Base-by-base conservation (phyloP, 1,284 basidiomycete species). In the Marasmius tenuissimus region DNA sequence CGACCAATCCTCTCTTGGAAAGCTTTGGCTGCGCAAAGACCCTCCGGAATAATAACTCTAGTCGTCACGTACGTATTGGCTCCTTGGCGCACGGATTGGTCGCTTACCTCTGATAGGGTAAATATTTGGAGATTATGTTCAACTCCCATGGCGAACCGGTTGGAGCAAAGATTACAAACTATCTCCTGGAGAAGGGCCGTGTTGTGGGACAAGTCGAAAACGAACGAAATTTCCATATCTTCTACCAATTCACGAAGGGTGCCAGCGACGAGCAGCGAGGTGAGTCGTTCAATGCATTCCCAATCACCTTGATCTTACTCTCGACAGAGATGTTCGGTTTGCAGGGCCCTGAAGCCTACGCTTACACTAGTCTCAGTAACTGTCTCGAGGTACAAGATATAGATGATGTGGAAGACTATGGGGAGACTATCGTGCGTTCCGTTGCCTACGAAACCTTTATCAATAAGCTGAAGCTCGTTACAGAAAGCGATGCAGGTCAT, bases 111-210 rank as follows among this genome's bases (percentile, higher is more conserved):
- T 58, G 12, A 11, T 68, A 96, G 93, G 97, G 97, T 56, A 99
- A 99, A 83, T 99, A 99, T 75, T 83, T 99, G 33, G 97, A 99
- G 76, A 98, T 99, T 76, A 98, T 98, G 93, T 99, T 99, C 79
- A 97, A 99, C 71, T 78, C 83, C 33, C 83, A 90, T 18, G 97
- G 96, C 56, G 93, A 97, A 72, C 97, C 97, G 16, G 89, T 99
- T 42, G 97, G 97, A 59, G 97, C 97, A 2, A 94, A 97, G 72
- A 99, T 99, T 70, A 99, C 97, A 14, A 99, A 99, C 76, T 99
- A 99, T 73, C 85, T 99, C 33, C 81, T 99, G 65, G 97, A 99
- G 78, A 99, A 99, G 79, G 92, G 92, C 59, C 93, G 97, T 66
- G 95, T 99, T 12, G 96, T 98, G 5, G 95, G 96, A 18, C 97